Base-by-base conservation (phyloP, 176 grass and related monocot species). In the Oryza coarctata region DNA sequence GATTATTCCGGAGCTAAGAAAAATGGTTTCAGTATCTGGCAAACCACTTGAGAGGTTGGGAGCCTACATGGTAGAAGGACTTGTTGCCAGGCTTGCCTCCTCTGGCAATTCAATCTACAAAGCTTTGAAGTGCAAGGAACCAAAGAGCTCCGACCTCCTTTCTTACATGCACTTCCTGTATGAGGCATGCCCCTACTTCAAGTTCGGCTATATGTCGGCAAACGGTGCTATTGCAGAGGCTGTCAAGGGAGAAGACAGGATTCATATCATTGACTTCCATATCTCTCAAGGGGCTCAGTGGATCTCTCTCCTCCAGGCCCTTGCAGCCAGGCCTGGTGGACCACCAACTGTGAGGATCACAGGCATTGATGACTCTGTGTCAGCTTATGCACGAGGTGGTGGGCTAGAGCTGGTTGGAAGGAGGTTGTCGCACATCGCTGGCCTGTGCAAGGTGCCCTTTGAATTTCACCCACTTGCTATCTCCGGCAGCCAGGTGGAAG, bases 251-350 rank as follows among this genome's bases (percentile, higher is more conserved):
- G 96, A 93, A 73, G 88, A 93, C 76, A 89, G 80, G 81, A 80
- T 99, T 63, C 96, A 99, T 58, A 92, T 99, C 23, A 92, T 99
- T 14, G 96, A 99, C 70, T 99, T 99, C 90, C 93, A 95, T n/a
- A 92, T 99, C 77, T 35, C 91, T 23, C 96, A 99, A 55, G 97
- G 97, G 9, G 79, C 82, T 10, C 97, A 99, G 12, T 99, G 97
- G 97, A 76, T 96, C 2, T 88, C 87, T 26, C 89, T 99, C 61
- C 94, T 99, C 63, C 93, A 99, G 63, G 87, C 87, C 34, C 93
- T 99, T 49, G 93, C 85, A 35, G 85, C 91, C 74, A 83, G 76
- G 18, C 91, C 93, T 26, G 83, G 93, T n/a, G 92, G 93, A 2
- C 93, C 93, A 12, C 93, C 97, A 2, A 35, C 26, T 3, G 74